phyloP scores from a whole-genome alignment of 2,329 filamentous ascomycete genomes.

The Cryphonectria carpinicola region DNA sequence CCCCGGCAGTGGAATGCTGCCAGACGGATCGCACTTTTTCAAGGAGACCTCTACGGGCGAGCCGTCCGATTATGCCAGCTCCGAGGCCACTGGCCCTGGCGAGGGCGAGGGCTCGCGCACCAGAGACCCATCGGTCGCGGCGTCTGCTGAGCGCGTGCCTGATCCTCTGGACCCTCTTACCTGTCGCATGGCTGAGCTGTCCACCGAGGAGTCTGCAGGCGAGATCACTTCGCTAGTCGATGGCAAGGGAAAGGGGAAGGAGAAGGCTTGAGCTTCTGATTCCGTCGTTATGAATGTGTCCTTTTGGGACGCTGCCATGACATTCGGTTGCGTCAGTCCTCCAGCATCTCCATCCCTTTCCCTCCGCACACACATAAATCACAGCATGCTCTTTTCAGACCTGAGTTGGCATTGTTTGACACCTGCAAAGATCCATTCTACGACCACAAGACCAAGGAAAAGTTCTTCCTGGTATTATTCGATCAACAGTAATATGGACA shows the following conservation, averaged over 20 bases:
- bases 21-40: slow-evolving; percentile 3
- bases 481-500: no score
- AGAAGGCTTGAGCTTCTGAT: not conserved
- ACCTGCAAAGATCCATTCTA: not conserved
- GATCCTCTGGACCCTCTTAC: slow-evolving; percentile 9
- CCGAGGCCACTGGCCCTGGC: not conserved
- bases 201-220: not conserved
- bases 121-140: not conserved
- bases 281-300: not conserved
- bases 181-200: slow-evolving; percentile 9
- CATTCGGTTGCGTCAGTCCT: not conserved
- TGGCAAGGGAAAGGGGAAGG: not conserved
- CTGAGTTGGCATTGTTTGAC: not conserved
- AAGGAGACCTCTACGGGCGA: slow-evolving; percentile 15
- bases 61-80: not conserved
- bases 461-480: no score
- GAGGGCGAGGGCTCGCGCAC: not conserved
- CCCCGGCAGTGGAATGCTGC: slow-evolving; percentile 2
- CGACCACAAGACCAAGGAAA: not conserved
- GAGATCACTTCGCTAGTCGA: not conserved
- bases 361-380: not conserved
- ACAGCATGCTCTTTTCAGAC: not conserved
- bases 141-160: not conserved
- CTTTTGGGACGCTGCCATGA: not conserved
- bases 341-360: not conserved